Evolutionary conservation across 148 eudicot species (phyloP), one percentile per base, ranked within the genome.

Genomic region (Selenicereus undatus): DNA sequence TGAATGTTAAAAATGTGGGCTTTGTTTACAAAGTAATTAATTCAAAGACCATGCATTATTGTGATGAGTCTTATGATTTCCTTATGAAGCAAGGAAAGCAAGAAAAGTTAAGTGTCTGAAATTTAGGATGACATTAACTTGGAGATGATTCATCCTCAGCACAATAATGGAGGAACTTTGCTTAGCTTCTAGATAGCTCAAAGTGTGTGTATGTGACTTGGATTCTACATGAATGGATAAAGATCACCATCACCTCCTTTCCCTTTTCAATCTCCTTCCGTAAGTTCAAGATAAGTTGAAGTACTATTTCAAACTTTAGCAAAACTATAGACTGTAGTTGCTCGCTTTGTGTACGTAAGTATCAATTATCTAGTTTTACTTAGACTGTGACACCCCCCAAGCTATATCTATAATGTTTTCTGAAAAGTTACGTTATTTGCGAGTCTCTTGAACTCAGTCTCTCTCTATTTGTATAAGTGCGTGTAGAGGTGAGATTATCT

Each of bases 151-250:
- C 58, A 6, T 42, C 5, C 5, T 42, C 5, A 42, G 45, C 45
- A 4, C 58, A 52, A 52, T 52, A 13, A 16, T 54, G 60, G 60
- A 54, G 11, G 21, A 54, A 54, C 60, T 54, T 54, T 62, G n/a
- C n/a, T n/a, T n/a, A n/a, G 68, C 68, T 62, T 62, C 8, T 22
- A 62, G 68, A 8, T 21, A 62, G 68, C 68, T 24, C 4, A 6
- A 65, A 65, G n/a, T n/a, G n/a, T n/a, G 30, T 65, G 71, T 30
- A 24, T 26, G 32, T 65, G 71, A 65, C 32, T 26, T 65, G 71
- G 71, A 65, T 27, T 65, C 71, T 65, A 65, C 29, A 65, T 27
- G 71, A 24, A 65, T 65, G 71, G 71, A 65, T 65, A 65, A 26
- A 65, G 10, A 26, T 65, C 32, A 65, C 32, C 32, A 24, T 26